Evolutionary conservation across 129 eudicot species (phyloP).

Genomic region (Flaveria brownii): DNA sequence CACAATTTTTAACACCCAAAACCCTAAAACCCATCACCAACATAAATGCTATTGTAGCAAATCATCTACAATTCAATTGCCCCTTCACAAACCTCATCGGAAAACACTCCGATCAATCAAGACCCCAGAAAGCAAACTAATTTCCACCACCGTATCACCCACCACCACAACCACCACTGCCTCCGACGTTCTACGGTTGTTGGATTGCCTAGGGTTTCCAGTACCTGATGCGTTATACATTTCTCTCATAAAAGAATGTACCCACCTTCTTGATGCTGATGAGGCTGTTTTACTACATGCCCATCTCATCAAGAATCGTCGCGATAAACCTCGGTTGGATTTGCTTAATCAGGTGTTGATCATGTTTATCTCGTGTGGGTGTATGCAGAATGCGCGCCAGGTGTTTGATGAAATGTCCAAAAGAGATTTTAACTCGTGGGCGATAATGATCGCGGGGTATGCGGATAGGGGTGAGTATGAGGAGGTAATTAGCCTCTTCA

Average conservation of each 20-base stretch:
- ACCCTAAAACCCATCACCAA: constrained; percentile 22
- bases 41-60: constrained; percentile 8
- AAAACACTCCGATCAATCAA: constrained; percentile 34
- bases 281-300: constrained; percentile 46
- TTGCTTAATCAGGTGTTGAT: constrained; percentile 53
- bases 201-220: constrained; percentile 63
- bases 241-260: constrained; percentile 76
- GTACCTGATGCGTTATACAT: constrained; percentile 56
- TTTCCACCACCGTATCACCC: neutral
- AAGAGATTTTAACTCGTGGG: constrained; percentile 66
- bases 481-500: constrained; percentile 51
- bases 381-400: constrained; percentile 50
- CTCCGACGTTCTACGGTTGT: constrained; percentile 60
- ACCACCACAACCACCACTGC: constrained; percentile 38
- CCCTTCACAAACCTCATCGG: constrained; percentile 48
- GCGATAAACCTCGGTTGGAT: constrained; percentile 28
- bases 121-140: constrained; percentile 16
- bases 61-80: constrained; percentile 35
- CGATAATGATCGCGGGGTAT: constrained; percentile 61
- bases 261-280: constrained; percentile 34
- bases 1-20: neutral
- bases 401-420: constrained; percentile 73
- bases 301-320: constrained; percentile 44
- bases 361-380: constrained; percentile 51
- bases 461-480: constrained; percentile 43